Conservation (phyloP, 176 grass and related monocot species). For the Ensete glaucum region DNA sequence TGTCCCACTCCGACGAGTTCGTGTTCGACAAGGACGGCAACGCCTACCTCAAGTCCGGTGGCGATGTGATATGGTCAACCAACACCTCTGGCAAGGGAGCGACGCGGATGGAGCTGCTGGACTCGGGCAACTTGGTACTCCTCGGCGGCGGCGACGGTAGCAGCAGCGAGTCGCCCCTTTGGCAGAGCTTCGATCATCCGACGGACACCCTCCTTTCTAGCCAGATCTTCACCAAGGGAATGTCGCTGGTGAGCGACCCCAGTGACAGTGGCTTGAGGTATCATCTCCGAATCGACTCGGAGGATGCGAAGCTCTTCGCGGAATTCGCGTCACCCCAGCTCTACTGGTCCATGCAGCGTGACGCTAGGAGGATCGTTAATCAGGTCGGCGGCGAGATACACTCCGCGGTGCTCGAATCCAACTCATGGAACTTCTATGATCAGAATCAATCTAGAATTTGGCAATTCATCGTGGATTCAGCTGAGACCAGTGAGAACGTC, state of each 20-base stretch:
- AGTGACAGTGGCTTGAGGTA: conserved; percentile 42
- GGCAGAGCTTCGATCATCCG: conserved; percentile 87
- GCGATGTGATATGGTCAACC: conserved; percentile 42
- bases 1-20: conserved; percentile 56
- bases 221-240: conserved; percentile 61
- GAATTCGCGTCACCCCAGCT: conserved; percentile 47
- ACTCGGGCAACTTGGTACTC: conserved; percentile 70
- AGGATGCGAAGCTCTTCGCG: conserved; percentile 55
- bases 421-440: conserved; percentile 78
- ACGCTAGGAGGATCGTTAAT: conserved; percentile 38
- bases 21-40: conserved; percentile 55
- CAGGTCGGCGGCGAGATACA: conserved; percentile 32
- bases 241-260: conserved; percentile 45
- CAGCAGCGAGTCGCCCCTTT: conserved; percentile 40
- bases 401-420: conserved; percentile 48
- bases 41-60: conserved; percentile 55
- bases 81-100: conserved; percentile 41
- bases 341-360: conserved; percentile 67
- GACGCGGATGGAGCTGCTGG: conserved; percentile 49
- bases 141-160: conserved; percentile 35
- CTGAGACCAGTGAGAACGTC: conserved; percentile 24
- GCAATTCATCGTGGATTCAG: conserved; percentile 31
- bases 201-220: conserved; percentile 71
- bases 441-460: conserved; percentile 34
- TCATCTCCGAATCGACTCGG: conserved; percentile 59